Evolutionary conservation across 2,329 filamentous ascomycete species (phyloP).

Genomic region (Myriosclerotinia scirpicola): DNA sequence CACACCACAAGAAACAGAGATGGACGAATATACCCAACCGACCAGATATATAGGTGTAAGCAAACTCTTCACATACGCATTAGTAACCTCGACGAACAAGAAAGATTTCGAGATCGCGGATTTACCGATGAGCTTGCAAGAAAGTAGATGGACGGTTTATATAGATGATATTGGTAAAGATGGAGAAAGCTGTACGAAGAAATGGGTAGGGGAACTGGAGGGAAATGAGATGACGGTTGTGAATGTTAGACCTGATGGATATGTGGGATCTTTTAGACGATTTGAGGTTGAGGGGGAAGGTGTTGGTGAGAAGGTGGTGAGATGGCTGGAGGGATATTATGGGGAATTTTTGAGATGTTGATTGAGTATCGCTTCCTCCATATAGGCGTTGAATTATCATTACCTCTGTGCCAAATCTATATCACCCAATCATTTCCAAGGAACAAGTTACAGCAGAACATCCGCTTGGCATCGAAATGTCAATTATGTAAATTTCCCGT

Average conservation of each 20-base stretch:
- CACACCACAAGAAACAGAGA: constrained; percentile 59
- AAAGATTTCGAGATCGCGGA: constrained; percentile 63
- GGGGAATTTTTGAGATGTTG: constrained; percentile 44
- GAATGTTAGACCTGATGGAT: constrained; percentile 72
- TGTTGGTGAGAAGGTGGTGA: constrained; percentile 41
- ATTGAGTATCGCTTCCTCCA: constrained; percentile 1
- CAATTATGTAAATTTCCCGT: too few relatives aligned
- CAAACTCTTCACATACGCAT: constrained; percentile 66
- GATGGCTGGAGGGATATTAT: constrained; percentile 54
- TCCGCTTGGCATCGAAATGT: too few relatives aligned
- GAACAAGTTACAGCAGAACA: too few relatives aligned
- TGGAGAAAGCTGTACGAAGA: constrained; percentile 58
- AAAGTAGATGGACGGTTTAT: constrained; percentile 71
- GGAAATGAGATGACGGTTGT: constrained; percentile 61
- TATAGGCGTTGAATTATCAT: neutral
- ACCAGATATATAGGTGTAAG: constrained; percentile 68
- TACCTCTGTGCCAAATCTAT: too few relatives aligned
- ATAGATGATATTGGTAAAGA: constrained; percentile 64
- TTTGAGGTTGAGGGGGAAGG: constrained; percentile 40
- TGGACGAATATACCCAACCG: constrained; percentile 66
- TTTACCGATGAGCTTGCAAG: constrained; percentile 60
- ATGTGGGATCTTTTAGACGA: constrained; percentile 62
- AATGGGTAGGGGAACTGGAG: constrained; percentile 61
- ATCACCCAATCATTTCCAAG: too few relatives aligned
- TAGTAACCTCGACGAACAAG: constrained; percentile 67